Conservation (phyloP, 2,329 filamentous ascomycete species). For the Phaeophleospora eucalypticola region DNA sequence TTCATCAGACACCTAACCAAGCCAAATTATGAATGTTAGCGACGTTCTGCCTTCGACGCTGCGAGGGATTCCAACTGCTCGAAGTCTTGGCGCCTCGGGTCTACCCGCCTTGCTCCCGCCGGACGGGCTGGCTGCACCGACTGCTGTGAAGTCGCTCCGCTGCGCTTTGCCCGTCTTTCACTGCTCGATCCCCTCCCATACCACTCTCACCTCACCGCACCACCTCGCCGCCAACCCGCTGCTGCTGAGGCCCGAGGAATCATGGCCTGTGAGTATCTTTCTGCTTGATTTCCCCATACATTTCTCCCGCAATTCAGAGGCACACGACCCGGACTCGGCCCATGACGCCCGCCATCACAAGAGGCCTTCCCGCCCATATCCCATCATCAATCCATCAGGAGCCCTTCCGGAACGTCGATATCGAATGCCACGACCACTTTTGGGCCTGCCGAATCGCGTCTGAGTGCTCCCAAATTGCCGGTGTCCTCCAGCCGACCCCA, state of each 20-base stretch:
- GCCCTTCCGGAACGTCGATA: constrained; percentile 19
- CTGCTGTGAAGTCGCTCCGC: too few species aligned
- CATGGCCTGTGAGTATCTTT: constrained; percentile 57
- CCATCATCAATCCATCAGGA: constrained; percentile 21
- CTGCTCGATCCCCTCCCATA: background rate
- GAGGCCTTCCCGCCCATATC: constrained; percentile 25
- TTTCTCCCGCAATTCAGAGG: constrained; percentile 8
- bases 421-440: constrained; percentile 8
- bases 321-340: constrained; percentile 15
- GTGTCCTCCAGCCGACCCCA: constrained; percentile 13
- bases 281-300: constrained; percentile 33
- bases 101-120: too few species aligned
- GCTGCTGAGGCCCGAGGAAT: constrained; percentile 34
- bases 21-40: too few species aligned
- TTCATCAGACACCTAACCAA: too few species aligned
- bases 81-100: too few species aligned
- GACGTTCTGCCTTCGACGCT: too few species aligned
- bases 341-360: constrained; percentile 25
- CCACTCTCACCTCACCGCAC: constrained; percentile 2
- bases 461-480: constrained; percentile 12
- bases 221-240: constrained; percentile 11
- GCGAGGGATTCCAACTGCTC: too few species aligned
- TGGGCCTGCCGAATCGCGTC: constrained; percentile 15
- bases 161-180: constrained; percentile 1
- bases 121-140: too few species aligned